Evolutionary conservation across 2,329 filamentous ascomycete species (phyloP).

Genomic region (Epichloe hybrida): DNA sequence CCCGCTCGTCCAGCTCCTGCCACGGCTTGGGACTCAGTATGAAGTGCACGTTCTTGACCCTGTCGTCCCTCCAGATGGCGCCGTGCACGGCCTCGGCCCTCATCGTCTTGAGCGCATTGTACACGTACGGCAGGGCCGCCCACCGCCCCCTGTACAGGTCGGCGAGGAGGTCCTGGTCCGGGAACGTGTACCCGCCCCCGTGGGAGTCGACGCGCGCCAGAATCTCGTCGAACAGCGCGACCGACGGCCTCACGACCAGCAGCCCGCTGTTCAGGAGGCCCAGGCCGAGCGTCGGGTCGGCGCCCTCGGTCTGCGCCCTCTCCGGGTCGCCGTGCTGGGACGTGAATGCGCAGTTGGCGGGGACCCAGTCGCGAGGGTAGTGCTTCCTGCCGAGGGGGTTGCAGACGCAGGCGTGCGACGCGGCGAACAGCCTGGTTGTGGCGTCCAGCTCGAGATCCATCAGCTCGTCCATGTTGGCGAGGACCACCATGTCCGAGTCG

Average conservation of each 20-base stretch:
- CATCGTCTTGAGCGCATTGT: conserved; percentile 51
- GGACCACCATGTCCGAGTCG: conserved; percentile 77
- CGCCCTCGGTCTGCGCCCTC: conserved; percentile 30
- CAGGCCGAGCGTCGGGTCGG: conserved; percentile 31
- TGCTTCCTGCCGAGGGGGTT: conserved; percentile 68
- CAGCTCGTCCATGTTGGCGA: conserved; percentile 80
- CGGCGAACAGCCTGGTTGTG: conserved; percentile 48
- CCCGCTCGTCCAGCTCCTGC: conserved; percentile 34
- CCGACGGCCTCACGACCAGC: conserved; percentile 41
- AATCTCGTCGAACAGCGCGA: conserved; percentile 35
- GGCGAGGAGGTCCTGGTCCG: conserved; percentile 45
- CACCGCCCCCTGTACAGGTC: conserved; percentile 41
- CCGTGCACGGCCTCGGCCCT: conserved; percentile 38
- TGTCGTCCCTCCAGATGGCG: conserved; percentile 42
- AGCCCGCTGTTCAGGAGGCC: conserved; percentile 37
- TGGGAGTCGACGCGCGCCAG: conserved; percentile 34
- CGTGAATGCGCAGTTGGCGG: conserved; percentile 45
- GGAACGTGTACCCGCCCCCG: conserved; percentile 37
- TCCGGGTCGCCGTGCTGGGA: conserved; percentile 34
- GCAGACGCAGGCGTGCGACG: conserved; percentile 74
- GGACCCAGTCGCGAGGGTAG: conserved; percentile 60
- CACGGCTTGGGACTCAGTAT: conserved; percentile 50
- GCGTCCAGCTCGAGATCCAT: conserved; percentile 66
- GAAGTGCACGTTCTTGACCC: conserved; percentile 48
- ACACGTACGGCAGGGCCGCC: conserved; percentile 45